These are phyloP conservation scores for Suillus luteus DNA, from an alignment of 768 basidiomycete species.

Conservation along the genomic window DNA sequence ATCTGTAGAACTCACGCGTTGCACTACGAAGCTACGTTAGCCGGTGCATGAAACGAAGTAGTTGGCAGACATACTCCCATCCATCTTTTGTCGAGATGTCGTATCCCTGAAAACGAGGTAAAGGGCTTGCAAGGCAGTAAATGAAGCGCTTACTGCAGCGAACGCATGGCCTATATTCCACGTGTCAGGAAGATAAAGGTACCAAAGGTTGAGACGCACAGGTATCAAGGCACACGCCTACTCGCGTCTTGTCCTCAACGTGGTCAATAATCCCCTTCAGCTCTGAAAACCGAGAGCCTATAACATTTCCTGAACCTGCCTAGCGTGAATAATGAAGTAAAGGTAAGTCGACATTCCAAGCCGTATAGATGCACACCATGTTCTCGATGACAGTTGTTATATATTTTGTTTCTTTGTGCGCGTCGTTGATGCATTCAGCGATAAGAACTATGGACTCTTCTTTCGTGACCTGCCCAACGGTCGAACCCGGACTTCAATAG, in stretches of 20 bases:
- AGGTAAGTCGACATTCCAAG: not conserved
- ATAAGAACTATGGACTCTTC: constrained; percentile 64
- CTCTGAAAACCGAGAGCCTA: constrained; percentile 72
- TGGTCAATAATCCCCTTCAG: constrained; percentile 65
- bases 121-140: not conserved
- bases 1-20: constrained; percentile 24
- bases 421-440: constrained; percentile 75
- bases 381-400: constrained; percentile 49
- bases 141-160: constrained; percentile 57
- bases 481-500: constrained; percentile 71
- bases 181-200: not conserved
- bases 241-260: constrained; percentile 71
- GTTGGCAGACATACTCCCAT: constrained; percentile 59
- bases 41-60: not conserved
- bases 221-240: constrained; percentile 86
- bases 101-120: constrained; percentile 55
- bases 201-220: constrained; percentile 44
- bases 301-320: constrained; percentile 80
- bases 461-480: constrained; percentile 65
- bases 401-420: constrained; percentile 58
- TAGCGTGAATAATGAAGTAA: constrained; percentile 27
- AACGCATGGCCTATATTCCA: constrained; percentile 67
- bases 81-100: constrained; percentile 73
- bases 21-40: constrained; percentile 17
- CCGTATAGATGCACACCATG: constrained; percentile 53